Percentiles rank a stretch among this genome's conserved stretches.
Evolutionary conservation across 2,329 filamentous ascomycete species (phyloP).

Genomic region (Sarocladium kiliense): DNA sequence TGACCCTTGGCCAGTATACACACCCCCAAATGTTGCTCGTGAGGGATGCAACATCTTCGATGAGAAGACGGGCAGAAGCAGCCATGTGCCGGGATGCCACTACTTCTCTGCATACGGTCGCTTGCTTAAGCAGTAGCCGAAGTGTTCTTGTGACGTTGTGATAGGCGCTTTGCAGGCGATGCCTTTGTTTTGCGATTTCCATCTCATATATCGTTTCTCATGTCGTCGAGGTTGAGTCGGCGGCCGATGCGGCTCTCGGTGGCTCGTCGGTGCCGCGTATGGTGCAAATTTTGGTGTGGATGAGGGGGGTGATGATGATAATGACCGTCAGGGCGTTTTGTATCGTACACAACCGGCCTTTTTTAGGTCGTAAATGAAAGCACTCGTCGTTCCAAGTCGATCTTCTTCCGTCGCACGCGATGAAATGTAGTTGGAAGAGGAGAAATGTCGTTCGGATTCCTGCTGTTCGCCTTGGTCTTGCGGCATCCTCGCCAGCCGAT

Average conservation of each 20-base stretch:
- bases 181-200: background rate
- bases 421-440: slow-evolving; percentile 7
- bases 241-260: slow-evolving; percentile 4
- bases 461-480: background rate
- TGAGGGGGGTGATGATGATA: background rate
- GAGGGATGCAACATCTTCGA: slow-evolving; percentile 81
- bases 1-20: slow-evolving; percentile 56
- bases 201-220: background rate
- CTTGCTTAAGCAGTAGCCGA: slow-evolving; percentile 35
- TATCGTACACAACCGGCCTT: background rate
- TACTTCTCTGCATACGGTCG: slow-evolving; percentile 64
- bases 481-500: background rate
- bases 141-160: background rate
- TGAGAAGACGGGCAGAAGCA: slow-evolving; percentile 66
- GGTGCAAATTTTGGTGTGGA: background rate
- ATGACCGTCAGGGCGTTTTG: background rate
- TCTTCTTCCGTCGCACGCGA: background rate
- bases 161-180: background rate
- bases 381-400: background rate
- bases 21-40: slow-evolving; percentile 81
- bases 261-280: slow-evolving; percentile 4
- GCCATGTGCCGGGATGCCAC: slow-evolving; percentile 63
- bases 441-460: background rate
- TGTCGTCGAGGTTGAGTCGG: background rate
- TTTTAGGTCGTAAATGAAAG: background rate